These are phyloP conservation scores for Durotheca rogersii DNA, from an alignment of 495 filamentous ascomycete genomes.

Conservation along the genomic window DNA sequence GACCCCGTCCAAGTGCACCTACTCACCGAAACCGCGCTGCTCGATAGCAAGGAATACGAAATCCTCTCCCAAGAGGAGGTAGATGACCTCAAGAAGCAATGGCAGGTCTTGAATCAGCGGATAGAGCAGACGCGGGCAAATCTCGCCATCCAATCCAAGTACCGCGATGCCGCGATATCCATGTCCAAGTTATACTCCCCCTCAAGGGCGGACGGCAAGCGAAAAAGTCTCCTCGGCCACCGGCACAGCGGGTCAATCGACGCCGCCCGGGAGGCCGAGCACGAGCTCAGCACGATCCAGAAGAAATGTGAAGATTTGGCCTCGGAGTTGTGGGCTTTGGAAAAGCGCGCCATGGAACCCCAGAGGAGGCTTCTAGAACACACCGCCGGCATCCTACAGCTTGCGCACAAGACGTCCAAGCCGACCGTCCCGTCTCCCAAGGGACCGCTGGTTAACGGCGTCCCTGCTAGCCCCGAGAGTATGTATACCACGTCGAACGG, in stretches of 20 bases:
- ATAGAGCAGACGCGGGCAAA: constrained; percentile 78
- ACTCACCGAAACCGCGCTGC: constrained; percentile 87
- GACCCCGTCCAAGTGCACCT: constrained; percentile 72
- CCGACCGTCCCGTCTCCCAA: constrained; percentile 38
- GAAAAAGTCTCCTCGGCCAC: constrained; percentile 56
- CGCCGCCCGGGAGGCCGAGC: constrained; percentile 61
- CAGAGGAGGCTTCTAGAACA: constrained; percentile 79
- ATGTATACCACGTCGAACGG: constrained; percentile 60
- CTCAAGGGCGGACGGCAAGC: constrained; percentile 40
- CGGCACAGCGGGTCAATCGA: constrained; percentile 43
- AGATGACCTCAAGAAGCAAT: constrained; percentile 85
- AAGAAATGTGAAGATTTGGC: constrained; percentile 84
- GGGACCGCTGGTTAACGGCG: constrained; percentile 49
- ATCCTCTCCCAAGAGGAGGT: constrained; percentile 88
- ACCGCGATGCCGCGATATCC: constrained; percentile 87
- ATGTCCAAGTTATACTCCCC: constrained; percentile 73
- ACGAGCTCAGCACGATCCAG: constrained; percentile 71
- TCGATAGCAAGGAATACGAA: constrained; percentile 79
- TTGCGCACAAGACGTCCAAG: constrained; percentile 68
- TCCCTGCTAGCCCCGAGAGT: constrained; percentile 69
- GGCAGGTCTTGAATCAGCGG: constrained; percentile 64
- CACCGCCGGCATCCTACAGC: constrained; percentile 84
- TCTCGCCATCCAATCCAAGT: constrained; percentile 87
- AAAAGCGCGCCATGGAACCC: constrained; percentile 69
- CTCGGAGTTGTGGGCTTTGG: constrained; percentile 72